A percentile compares a stretch with the other conserved stretches of the same genome.
These are phyloP conservation scores for Cladosporium sp. DNA, from an alignment of 2,329 filamentous ascomycete species.

Conservation along the genomic window DNA sequence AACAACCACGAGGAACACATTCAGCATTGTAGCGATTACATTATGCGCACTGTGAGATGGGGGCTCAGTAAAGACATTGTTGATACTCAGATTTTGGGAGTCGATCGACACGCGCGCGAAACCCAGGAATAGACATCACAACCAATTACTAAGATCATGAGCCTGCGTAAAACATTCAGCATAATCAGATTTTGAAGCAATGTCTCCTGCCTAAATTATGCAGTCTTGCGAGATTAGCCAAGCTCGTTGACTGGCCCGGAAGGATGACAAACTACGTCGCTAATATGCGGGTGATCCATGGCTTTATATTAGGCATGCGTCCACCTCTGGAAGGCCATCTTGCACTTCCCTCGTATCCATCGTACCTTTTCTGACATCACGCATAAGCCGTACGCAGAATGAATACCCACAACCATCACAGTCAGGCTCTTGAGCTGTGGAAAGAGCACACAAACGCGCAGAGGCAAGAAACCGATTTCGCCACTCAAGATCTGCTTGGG, in stretches of 20 bases:
- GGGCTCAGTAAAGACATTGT: neutral
- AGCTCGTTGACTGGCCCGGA: neutral
- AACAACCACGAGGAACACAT: constrained; percentile 7
- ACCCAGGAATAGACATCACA: neutral
- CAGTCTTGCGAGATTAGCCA: neutral
- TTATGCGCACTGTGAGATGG: neutral
- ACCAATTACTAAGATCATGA: neutral
- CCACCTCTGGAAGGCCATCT: neutral
- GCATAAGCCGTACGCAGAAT: neutral
- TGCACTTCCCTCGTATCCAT: neutral
- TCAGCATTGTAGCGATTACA: constrained; percentile 1
- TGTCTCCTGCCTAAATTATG: too few relatives aligned
- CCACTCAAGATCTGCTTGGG: neutral
- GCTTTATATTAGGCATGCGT: neutral
- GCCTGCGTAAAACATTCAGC: too few relatives aligned
- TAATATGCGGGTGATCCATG: neutral
- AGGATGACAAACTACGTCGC: neutral
- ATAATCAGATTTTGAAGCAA: too few relatives aligned
- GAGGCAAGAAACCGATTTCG: neutral
- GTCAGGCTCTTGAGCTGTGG: neutral
- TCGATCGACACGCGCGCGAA: neutral
- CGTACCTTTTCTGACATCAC: neutral
- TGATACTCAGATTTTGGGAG: neutral
- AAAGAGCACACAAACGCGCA: neutral
- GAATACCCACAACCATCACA: neutral